Base-by-base conservation (phyloP, 1,284 basidiomycete species). In the Flammula alnicola region DNA sequence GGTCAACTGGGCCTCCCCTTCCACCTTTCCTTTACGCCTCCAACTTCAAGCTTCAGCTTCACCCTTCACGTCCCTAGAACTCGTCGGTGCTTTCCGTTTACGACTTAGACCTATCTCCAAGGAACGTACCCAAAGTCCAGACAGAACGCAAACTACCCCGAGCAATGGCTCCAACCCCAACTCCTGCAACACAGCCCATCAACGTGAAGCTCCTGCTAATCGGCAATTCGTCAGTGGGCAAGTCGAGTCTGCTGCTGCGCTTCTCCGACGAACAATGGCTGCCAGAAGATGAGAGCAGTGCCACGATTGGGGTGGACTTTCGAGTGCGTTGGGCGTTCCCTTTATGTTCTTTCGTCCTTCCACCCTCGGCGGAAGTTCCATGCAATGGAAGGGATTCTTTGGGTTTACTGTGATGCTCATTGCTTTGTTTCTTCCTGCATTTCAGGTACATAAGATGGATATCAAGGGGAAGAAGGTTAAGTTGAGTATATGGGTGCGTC, bases 241-340 rank as follows among this genome's bases (percentile, higher is more conserved):
- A 90, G 78, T 91, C 93, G 52, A 95, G 93, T 54, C 76, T 99
- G 5, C 72, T 99, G 1, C 75, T 98, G 5, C 81, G 96, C 5
- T 99, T 98, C 77, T 96, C 95, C 3, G 95, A 99, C 66, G 92
- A 98, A 70, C 92, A 94, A 61, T 99, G 95, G 83, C 74, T 98
- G 25, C 87, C 91, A 17, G 93, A 97, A 63, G 96, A 98, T 64
- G 96, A 98, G 73, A 86, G 90, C 35, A 90, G 87, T 48, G 93
- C 95, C 19, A 97, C 95, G n/a, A 98, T 98, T 62, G 92, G 91
- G 9, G 87, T 91, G 1, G 88, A 91, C 66, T 91, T 89, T 68
- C 75, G 88, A 55, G 88, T 87, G 68, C 65, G 85, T 76, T 35
- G 19, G 6, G 27, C n/a, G 16, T 12, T 32, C 4, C 30, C 23